Evolutionary conservation across 805 yeast genomes (phyloP), one percentile per base, ranked within the genome.

Genomic region (Kazachstania martiniae): DNA sequence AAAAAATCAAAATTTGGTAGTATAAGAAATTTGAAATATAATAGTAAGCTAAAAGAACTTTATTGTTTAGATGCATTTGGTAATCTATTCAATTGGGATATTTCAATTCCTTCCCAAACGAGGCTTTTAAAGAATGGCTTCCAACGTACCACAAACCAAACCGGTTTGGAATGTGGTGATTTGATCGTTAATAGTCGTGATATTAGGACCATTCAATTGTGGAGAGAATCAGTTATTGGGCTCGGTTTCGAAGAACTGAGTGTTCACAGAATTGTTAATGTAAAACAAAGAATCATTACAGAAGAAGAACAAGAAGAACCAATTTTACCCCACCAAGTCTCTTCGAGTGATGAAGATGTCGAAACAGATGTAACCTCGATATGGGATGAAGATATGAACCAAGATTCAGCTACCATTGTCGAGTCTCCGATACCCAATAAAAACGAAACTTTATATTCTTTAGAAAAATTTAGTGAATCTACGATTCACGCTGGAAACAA

Each of bases 241-340:
- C 13, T 41, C 3, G 47, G 45, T 14, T 40, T 42, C 1, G 32
- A 37, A 33, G 58, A 53, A 32, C 31, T 53, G 4, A 49, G 58
- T 14, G 17, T 43, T 12, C 56, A 51, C 32, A 35, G 42, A 13
- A 38, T 52, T 12, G 28, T 43, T 19, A 42, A 49, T 12, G 44
- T 49, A 2, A 33, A n/a, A 28, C 25, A 18, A 22, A 18, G 18
- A 18, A 17, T 30, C 13, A 16, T 13, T 25, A 13, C 7, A 12
- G 8, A 7, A 8, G 14, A 19, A 8, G n/a, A n/a, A n/a, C n/a
- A n/a, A n/a, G n/a, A n/a, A n/a, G n/a, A n/a, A n/a, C n/a, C n/a
- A n/a, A n/a, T n/a, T n/a, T n/a, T n/a, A n/a, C n/a, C n/a, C n/a
- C n/a, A n/a, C n/a, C 22, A 8, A 10, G 29, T 10, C n/a, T 6